Conservation (phyloP, 441 rosid species). For the Syzygium malaccense region DNA sequence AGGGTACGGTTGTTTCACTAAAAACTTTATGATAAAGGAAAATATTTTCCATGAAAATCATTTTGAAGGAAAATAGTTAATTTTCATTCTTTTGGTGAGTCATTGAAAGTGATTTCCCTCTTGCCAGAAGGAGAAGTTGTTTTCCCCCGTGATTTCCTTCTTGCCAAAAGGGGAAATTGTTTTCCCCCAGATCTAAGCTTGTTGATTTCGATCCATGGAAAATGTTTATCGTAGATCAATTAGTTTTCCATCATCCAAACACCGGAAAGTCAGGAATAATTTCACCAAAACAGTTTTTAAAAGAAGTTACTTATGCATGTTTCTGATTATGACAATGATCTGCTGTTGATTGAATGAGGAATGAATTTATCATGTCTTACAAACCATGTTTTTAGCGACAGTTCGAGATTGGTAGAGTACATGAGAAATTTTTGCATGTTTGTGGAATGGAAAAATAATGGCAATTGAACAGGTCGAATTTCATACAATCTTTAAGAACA, state of each 20-base stretch:
- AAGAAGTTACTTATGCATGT: too few species aligned
- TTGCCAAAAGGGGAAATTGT: too few species aligned
- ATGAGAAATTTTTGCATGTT: background rate
- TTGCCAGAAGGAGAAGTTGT: background rate
- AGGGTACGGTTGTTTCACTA: background rate
- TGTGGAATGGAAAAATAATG: background rate
- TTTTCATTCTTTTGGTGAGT: background rate
- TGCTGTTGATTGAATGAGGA: background rate
- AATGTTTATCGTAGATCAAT: background rate
- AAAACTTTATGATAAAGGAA: background rate
- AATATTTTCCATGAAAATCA: too few species aligned
- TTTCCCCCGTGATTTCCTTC: background rate
- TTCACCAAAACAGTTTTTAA: background rate
- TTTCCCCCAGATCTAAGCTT: too few species aligned
- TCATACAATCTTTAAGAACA: background rate
- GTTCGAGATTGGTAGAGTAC: background rate
- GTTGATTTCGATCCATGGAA: too few species aligned
- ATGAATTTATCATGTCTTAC: background rate
- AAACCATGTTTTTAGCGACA: background rate
- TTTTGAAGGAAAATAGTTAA: background rate
- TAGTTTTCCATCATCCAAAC: background rate
- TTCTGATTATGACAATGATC: background rate
- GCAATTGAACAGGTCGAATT: background rate
- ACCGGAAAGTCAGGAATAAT: background rate
- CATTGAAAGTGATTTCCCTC: background rate